phyloP scores from a whole-genome alignment of 495 filamentous ascomycete species.

The Articulospora tetracladia region DNA sequence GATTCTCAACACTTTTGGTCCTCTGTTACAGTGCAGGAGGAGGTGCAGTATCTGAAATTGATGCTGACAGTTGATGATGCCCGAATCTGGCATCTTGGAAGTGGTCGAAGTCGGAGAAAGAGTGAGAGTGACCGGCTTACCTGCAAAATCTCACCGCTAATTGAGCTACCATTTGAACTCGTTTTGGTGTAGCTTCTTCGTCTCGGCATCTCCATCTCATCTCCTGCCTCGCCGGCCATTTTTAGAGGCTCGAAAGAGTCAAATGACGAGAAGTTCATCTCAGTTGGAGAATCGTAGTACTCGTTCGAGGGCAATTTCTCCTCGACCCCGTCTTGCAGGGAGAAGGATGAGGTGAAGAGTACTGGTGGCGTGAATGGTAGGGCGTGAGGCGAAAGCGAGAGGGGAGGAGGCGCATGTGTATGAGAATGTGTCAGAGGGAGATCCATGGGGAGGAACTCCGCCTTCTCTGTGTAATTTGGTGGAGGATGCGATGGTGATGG shows the following conservation, averaged over 20 bases:
- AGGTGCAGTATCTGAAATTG: not conserved
- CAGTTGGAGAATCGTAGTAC: slow-evolving; percentile 7
- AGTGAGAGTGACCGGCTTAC: not conserved
- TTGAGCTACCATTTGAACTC: not conserved
- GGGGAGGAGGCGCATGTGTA: not conserved
- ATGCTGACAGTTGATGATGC: not conserved
- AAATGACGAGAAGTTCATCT: not conserved
- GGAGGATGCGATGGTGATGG: not conserved
- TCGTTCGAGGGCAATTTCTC: not conserved
- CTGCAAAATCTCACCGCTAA: slow-evolving; percentile 23
- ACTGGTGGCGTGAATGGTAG: slow-evolving; percentile 7
- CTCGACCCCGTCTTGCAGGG: not conserved
- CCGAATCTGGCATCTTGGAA: not conserved
- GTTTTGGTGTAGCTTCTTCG: slow-evolving; percentile 18
- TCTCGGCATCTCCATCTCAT: not conserved
- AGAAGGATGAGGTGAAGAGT: not conserved
- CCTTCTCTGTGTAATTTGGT: not conserved
- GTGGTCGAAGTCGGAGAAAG: not conserved
- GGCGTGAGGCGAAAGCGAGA: not conserved
- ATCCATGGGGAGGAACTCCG: not conserved
- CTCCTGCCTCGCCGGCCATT: not conserved
- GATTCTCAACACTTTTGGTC: not conserved
- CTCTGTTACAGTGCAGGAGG: too few species aligned
- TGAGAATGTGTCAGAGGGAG: not conserved
- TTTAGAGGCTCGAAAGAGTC: not conserved